Conservation (phyloP, 2,329 filamentous ascomycete genomes). For the Colletotrichum graminicola region DNA sequence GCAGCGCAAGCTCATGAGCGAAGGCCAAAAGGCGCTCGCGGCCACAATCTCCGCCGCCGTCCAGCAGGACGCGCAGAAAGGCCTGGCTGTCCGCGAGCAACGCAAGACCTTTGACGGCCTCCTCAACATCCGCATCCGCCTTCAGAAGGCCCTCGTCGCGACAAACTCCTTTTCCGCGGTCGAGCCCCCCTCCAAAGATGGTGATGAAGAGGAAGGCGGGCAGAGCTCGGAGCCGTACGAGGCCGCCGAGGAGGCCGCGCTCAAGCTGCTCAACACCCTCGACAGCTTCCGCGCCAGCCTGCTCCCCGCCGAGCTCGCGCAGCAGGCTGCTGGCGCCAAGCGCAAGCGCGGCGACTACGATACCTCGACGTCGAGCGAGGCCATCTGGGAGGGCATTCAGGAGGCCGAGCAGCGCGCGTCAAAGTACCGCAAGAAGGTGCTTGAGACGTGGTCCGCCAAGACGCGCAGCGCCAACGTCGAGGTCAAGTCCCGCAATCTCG, state of each 20-base stretch:
- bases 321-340: conserved; percentile 68
- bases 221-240: conserved; percentile 68
- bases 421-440: conserved; percentile 74
- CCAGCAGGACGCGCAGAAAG: conserved; percentile 85
- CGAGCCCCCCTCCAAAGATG: conserved; percentile 52
- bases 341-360: conserved; percentile 66
- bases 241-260: conserved; percentile 86
- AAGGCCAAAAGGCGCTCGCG: conserved; percentile 75
- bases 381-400: conserved; percentile 80
- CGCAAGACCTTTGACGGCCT: conserved; percentile 88
- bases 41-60: conserved; percentile 73
- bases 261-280: conserved; percentile 87
- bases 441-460: conserved; percentile 93
- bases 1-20: conserved; percentile 75
- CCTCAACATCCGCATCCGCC: conserved; percentile 88
- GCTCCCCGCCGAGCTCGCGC: conserved; percentile 53
- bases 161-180: conserved; percentile 77
- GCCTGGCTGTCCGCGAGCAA: conserved; percentile 86
- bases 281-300: conserved; percentile 76
- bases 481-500: conserved; percentile 69
- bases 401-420: conserved; percentile 71
- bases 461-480: conserved; percentile 68
- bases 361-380: conserved; percentile 68
- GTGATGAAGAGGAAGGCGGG: conserved; percentile 44
- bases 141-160: conserved; percentile 90